phyloP scores from a whole-genome alignment of 2,329 filamentous ascomycete species.

The Trichoderma sp. region DNA sequence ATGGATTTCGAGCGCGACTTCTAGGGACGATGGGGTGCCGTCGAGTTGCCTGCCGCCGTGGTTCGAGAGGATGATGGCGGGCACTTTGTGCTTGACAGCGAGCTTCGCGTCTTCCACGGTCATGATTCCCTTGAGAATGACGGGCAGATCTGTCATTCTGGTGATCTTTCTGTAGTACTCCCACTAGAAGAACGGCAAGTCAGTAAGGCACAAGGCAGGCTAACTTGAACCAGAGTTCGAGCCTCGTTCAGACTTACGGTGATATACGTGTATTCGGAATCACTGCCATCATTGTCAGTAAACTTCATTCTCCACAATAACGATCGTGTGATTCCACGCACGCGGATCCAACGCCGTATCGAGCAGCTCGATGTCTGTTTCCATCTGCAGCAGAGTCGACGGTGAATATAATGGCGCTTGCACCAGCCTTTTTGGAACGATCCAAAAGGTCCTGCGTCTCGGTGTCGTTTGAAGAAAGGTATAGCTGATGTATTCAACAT shows the following conservation, averaged over 20 bases:
- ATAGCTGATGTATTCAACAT: slow-evolving; percentile 29
- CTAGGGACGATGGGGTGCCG: slow-evolving; percentile 43
- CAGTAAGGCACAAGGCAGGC: not conserved
- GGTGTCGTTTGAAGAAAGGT: slow-evolving; percentile 40
- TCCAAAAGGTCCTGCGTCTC: slow-evolving; percentile 39
- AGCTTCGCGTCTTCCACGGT: slow-evolving; percentile 43
- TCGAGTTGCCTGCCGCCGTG: slow-evolving; percentile 50
- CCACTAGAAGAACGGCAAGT: slow-evolving; percentile 35
- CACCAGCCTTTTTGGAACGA: slow-evolving; percentile 40
- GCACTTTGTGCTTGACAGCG: slow-evolving; percentile 39
- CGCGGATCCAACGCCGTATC: slow-evolving; percentile 45
- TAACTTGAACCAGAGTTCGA: fast-evolving
- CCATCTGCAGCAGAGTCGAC: slow-evolving; percentile 46
- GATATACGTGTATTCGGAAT: slow-evolving; percentile 7
- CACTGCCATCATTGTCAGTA: not conserved
- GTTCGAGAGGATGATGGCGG: slow-evolving; percentile 47
- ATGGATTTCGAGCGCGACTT: slow-evolving; percentile 46
- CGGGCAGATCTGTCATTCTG: slow-evolving; percentile 43
- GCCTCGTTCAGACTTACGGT: not conserved
- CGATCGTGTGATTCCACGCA: slow-evolving; percentile 24
- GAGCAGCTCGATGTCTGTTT: slow-evolving; percentile 46
- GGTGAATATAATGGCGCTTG: slow-evolving; percentile 44
- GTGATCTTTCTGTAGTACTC: slow-evolving; percentile 43
- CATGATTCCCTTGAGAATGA: slow-evolving; percentile 47
- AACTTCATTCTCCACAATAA: not conserved